Conservation (phyloP, 75 land plant species). For the Isoetes taiwanensis region DNA sequence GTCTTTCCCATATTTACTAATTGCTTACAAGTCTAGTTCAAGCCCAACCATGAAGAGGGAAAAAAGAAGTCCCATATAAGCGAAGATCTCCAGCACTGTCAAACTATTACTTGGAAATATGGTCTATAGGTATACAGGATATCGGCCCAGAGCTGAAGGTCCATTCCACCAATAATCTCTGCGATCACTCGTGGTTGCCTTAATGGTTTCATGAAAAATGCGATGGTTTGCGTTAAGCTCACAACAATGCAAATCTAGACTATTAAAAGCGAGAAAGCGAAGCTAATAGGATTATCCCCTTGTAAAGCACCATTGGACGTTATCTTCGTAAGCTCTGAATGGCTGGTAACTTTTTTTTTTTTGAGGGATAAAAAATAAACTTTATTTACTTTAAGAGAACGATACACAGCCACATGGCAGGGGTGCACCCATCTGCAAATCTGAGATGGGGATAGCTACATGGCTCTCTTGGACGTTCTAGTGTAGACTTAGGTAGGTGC, state of each 20-base stretch:
- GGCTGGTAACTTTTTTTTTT: too few species aligned
- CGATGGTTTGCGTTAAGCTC: background rate
- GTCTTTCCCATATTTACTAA: constrained; percentile 37
- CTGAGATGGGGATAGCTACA: too few species aligned
- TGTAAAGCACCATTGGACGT: background rate
- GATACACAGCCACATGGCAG: too few species aligned
- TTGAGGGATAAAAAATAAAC: too few species aligned
- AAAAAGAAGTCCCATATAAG: constrained; percentile 65
- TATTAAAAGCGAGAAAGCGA: background rate
- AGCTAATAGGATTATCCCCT: constrained; percentile 1
- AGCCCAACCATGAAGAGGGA: constrained; percentile 77
- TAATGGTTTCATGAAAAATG: background rate
- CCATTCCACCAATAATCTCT: constrained; percentile 28
- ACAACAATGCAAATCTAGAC: background rate
- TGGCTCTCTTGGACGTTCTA: too few species aligned
- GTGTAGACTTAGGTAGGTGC: too few species aligned
- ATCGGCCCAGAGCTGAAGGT: constrained; percentile 60
- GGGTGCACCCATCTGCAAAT: too few species aligned
- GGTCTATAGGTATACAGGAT: constrained; percentile 18
- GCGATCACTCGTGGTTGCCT: constrained; percentile 5
- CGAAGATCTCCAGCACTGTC: constrained; percentile 52
- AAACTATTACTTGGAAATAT: constrained; percentile 46
- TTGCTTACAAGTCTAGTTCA: constrained; percentile 42
- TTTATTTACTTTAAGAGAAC: too few species aligned
- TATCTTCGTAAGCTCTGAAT: background rate